Base-by-base conservation (phyloP, 352 stramenopile genomes). In the Globisporangium cylindrosporum region DNA sequence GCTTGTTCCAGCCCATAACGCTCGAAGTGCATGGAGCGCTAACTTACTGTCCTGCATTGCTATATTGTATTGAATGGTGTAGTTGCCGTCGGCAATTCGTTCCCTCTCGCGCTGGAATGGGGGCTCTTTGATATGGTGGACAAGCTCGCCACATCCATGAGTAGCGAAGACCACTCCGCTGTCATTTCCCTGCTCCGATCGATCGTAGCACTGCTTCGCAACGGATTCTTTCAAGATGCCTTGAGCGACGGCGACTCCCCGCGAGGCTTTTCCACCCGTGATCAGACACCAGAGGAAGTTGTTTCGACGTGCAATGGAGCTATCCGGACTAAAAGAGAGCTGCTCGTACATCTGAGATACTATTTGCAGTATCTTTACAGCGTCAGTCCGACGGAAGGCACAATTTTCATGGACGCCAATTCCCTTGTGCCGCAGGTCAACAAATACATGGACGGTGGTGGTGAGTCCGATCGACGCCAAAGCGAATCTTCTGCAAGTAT, bases 161-260 rank as follows among this genome's bases (percentile, higher is more conserved):
- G 76, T 69, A 94, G 86, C 38, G 86, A 94, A 82, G 86, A 94
- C 65, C 86, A 94, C 63, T 67, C 65, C 0, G 84, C 86, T 1
- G 82, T 86, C 1, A 67, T 91, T 8, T 78, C 78, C 4, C 70
- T 94, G 4, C 73, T 94, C 24, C 76, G 73, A 3, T 90, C 84
- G 7, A 55, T 92, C 8, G 82, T 90, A 0, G 58, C 75, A 38
- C 34, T 92, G 24, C 66, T 92, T 1, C 64, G 68, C 15, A 89
- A 87, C 41, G 82, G 84, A 4, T 71, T 89, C 15, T 94, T 94
- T 61, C 69, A 78, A 14, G 80, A 80, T 24, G 77, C 73, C 25
- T 64, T 89, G 14, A 46, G 65, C 8, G 58, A 71, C 14, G 41
- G 59, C 4, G 22, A 64, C 27, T 20, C 68, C 53, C 27, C 66